Evolutionary conservation across 345 rosid species (phyloP).

Genomic region (Salix exigua): DNA sequence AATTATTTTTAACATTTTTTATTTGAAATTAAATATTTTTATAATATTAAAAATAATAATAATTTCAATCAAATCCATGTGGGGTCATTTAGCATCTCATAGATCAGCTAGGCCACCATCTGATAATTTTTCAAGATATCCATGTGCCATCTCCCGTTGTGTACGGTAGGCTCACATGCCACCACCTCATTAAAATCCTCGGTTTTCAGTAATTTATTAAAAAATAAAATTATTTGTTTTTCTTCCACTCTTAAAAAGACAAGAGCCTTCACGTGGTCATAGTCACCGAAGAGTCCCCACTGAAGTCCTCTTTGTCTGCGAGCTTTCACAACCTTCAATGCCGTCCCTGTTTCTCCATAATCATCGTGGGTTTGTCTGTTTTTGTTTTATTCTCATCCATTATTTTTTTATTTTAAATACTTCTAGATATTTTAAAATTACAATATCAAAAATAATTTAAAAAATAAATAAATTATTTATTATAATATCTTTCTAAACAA

Average conservation of each 20-base stretch:
- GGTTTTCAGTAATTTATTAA: background rate
- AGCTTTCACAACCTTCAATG: background rate
- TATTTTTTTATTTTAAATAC: no score
- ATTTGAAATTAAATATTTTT: no score
- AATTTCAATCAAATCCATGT: no score
- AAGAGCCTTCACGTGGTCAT: background rate
- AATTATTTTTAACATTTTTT: no score
- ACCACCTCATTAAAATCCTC: background rate
- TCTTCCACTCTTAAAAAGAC: background rate
- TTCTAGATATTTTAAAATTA: no score
- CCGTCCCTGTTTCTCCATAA: background rate
- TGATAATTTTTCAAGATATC: background rate
- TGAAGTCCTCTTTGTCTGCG: conserved; percentile 1
- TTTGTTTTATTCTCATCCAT: no score
- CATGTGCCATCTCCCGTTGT: background rate
- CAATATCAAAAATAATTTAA: no score
- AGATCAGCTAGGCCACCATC: no score
- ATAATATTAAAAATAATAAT: no score
- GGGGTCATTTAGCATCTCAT: background rate
- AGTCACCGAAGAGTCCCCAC: background rate
- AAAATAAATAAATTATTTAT: no score
- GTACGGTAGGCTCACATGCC: background rate
- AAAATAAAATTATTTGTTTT: background rate
- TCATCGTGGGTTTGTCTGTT: no score
- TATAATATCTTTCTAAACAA: no score